phyloP scores from a whole-genome alignment of 1,139 yeast genomes.

The Kurtzmaniella natalensis region DNA sequence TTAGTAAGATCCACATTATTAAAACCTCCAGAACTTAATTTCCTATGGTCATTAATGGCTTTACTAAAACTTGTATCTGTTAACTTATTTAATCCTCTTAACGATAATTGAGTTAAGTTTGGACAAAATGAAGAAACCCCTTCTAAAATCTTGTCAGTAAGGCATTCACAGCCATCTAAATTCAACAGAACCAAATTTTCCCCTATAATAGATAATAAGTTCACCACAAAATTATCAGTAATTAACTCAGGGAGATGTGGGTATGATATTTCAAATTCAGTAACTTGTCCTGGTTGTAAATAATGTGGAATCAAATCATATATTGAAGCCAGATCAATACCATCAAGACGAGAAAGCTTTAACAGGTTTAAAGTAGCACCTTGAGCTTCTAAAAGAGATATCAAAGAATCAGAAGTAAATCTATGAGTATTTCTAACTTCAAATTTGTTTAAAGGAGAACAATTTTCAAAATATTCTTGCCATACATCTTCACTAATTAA shows the following conservation, averaged over 20 bases:
- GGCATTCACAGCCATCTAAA: slow-evolving; percentile 66
- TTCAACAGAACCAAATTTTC: slow-evolving; percentile 52
- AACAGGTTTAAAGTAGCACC: slow-evolving; percentile 48
- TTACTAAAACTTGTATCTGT: slow-evolving; percentile 61
- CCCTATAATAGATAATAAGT: slow-evolving; percentile 59
- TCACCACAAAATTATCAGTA: slow-evolving; percentile 67
- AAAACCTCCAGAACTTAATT: slow-evolving; percentile 56
- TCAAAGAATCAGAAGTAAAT: slow-evolving; percentile 63
- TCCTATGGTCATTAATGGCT: slow-evolving; percentile 45
- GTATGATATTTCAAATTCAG: slow-evolving; percentile 61
- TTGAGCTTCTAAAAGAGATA: slow-evolving; percentile 58
- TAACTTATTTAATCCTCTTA: slow-evolving; percentile 53
- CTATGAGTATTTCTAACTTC: slow-evolving; percentile 81
- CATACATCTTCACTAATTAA: slow-evolving; percentile 71
- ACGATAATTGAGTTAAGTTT: slow-evolving; percentile 48
- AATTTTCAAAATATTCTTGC: slow-evolving; percentile 62
- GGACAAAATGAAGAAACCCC: slow-evolving; percentile 61
- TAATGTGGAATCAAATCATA: slow-evolving; percentile 66
- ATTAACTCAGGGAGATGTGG: slow-evolving; percentile 64
- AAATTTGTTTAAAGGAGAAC: slow-evolving; percentile 35
- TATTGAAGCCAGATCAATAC: slow-evolving; percentile 52
- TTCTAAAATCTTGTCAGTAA: slow-evolving; percentile 61
- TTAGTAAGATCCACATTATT: slow-evolving; percentile 59
- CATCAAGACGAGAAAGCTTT: slow-evolving; percentile 65
- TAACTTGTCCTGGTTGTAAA: slow-evolving; percentile 41